Percentiles rank a stretch among this genome's conserved stretches.
Evolutionary conservation across 164 flowering plant species (phyloP).

Genomic region (Paratinospora sagittata): DNA sequence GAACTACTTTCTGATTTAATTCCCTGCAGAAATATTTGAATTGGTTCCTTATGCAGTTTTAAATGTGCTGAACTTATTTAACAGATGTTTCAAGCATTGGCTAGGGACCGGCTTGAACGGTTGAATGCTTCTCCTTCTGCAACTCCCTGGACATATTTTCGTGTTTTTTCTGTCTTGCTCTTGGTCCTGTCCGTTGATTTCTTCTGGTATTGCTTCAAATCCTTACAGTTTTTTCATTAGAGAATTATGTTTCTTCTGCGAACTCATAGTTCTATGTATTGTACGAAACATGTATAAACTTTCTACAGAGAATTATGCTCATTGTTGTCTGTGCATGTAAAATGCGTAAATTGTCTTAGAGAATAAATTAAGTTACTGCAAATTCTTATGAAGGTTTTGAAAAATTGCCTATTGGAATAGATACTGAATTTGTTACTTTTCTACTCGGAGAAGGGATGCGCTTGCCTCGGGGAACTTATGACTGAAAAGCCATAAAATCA

Average conservation of each 20-base stretch:
- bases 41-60: conserved; percentile 1
- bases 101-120: conserved; percentile 87
- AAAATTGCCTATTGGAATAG: neutral
- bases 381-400: neutral
- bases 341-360: neutral
- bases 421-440: neutral
- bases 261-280: neutral
- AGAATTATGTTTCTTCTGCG: neutral
- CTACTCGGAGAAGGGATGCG: too few species aligned
- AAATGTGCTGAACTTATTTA: conserved; percentile 16
- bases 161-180: conserved; percentile 74
- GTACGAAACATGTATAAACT: neutral
- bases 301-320: neutral
- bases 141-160: conserved; percentile 80
- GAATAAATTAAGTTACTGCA: neutral
- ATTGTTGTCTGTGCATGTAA: neutral
- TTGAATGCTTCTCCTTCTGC: conserved; percentile 93
- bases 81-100: conserved; percentile 97
- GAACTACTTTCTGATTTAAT: neutral
- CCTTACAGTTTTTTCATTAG: neutral
- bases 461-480: too few species aligned
- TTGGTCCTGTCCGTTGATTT: conserved; percentile 57
- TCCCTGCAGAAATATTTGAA: neutral
- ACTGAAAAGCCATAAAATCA: too few species aligned
- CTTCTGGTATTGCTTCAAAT: conserved; percentile 47